Evolutionary conservation across 805 yeast species (phyloP), one percentile per base, ranked within the genome.

Genomic region (Cyberlindnera japonica): DNA sequence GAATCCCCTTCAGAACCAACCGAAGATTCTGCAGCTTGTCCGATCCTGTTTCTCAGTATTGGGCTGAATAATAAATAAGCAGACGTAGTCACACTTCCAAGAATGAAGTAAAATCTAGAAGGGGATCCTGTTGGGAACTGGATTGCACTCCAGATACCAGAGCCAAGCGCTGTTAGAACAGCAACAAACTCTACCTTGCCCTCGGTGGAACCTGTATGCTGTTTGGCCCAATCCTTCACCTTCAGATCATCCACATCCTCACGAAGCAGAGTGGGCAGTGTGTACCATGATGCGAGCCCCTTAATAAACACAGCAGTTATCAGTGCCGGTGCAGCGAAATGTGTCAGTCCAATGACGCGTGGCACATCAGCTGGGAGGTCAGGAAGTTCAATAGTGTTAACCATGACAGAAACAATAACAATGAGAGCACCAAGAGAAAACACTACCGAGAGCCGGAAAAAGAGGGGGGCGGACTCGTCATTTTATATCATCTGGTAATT

Each of bases 241-340:
- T 41, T 41, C 16, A 41, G 28, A 31, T 48, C 43, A 20, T 40
- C 45, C 11, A 42, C 35, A 3, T 44, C 49, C 10, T 38, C 40
- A 18, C 42, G 41, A 6, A 50, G 32, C 3, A 51, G 40, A 2
- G 50, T 35, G 9, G 54, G 54, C 15, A 50, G 37, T 2, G 47
- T 37, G 19, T 41, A 44, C 53, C 54, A 50, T 8, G 49, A 22
- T 3, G 43, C 30, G 3, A 49, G 37, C 11, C 42, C 43, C 28
- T 45, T 38, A 9, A 45, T 43, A 24, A 51, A 35, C 16, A 47
- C 37, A 16, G 41, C 50, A 1, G 50, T 36, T 10, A 42, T 24
- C 19, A 48, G 16, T 4, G 42, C 43, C 14, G 53, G 56, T 1
- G 56, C 48, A 16, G 48, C 51, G 15, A 44, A 35, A 23, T 47